These are phyloP conservation scores for Macroventuria anomochaeta DNA, from an alignment of 2,329 filamentous ascomycete species.

Conservation along the genomic window DNA sequence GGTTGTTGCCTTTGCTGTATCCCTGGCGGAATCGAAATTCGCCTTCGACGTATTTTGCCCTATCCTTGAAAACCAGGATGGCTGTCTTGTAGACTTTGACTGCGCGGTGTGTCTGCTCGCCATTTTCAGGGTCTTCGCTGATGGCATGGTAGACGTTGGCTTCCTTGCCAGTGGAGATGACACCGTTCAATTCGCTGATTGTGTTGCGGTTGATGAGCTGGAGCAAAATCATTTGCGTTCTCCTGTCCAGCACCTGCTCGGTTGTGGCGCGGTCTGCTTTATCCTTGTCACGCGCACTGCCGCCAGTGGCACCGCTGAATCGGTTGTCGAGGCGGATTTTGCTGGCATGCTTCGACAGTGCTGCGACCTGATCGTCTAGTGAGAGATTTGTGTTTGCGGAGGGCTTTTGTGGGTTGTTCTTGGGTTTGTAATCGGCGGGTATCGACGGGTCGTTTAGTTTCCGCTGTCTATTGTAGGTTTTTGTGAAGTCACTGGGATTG, in stretches of 20 bases:
- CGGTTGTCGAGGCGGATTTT: conserved; percentile 80
- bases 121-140: conserved; percentile 60
- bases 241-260: conserved; percentile 92
- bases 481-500: conserved; percentile 74
- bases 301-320: conserved; percentile 59
- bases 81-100: conserved; percentile 99
- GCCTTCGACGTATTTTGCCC: conserved; percentile 92
- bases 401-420: conserved; percentile 73
- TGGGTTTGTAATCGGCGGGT: conserved; percentile 64
- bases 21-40: conserved; percentile 91
- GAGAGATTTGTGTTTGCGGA: conserved; percentile 78
- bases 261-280: conserved; percentile 92
- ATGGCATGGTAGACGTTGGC: conserved; percentile 97
- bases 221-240: conserved; percentile 92
- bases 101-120: conserved; percentile 71
- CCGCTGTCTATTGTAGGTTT: conserved; percentile 85
- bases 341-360: conserved; percentile 81
- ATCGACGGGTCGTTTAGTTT: conserved; percentile 65
- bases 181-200: conserved; percentile 91
- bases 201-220: conserved; percentile 94
- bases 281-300: conserved; percentile 68
- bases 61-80: conserved; percentile 96
- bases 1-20: conserved; percentile 92
- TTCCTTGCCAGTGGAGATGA: conserved; percentile 95
- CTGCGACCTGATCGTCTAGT: conserved; percentile 86